Conservation (phyloP, 169 alveolate species). For the Cryptosporidium tyzzeri region DNA sequence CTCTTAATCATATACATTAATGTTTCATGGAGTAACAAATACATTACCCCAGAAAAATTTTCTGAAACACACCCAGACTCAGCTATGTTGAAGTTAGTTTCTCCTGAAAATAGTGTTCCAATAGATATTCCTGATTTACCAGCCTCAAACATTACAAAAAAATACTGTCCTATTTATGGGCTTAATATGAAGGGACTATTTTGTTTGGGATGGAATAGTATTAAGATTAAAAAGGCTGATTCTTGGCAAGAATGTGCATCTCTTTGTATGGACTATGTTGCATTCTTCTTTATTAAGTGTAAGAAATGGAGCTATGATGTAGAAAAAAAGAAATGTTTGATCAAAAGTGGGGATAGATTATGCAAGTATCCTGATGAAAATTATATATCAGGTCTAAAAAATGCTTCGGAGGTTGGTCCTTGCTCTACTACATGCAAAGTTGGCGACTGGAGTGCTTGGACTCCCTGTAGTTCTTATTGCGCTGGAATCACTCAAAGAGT, state of each 20-base stretch:
- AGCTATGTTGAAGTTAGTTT: background rate
- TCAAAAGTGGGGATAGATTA: constrained; percentile 39
- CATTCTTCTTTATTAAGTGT: constrained; percentile 54
- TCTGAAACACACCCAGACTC: constrained; percentile 22
- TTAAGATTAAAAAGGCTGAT: constrained; percentile 38
- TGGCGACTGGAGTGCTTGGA: constrained; percentile 76
- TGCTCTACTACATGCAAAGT: constrained; percentile 72
- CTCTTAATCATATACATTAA: background rate
- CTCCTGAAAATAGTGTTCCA: background rate
- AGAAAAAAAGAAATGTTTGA: constrained; percentile 50
- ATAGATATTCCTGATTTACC: constrained; percentile 69
- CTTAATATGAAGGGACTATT: constrained; percentile 53
- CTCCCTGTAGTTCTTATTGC: constrained; percentile 55
- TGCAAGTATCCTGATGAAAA: constrained; percentile 73
- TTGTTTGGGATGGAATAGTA: constrained; percentile 51
- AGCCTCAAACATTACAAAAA: constrained; percentile 27
- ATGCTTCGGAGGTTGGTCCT: constrained; percentile 49
- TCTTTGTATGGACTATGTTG: constrained; percentile 53
- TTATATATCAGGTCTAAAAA: constrained; percentile 43
- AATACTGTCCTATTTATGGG: constrained; percentile 53
- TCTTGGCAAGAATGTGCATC: constrained; percentile 70
- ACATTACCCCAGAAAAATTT: constrained; percentile 54
- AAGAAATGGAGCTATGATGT: constrained; percentile 69
- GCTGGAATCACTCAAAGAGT: constrained; percentile 77
- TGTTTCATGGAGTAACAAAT: constrained; percentile 17